A percentile compares a stretch with the other conserved stretches of the same genome.
Evolutionary conservation across 192 early-diverging fungal genomes (phyloP).

Genomic region (Backusella morwellensis): DNA sequence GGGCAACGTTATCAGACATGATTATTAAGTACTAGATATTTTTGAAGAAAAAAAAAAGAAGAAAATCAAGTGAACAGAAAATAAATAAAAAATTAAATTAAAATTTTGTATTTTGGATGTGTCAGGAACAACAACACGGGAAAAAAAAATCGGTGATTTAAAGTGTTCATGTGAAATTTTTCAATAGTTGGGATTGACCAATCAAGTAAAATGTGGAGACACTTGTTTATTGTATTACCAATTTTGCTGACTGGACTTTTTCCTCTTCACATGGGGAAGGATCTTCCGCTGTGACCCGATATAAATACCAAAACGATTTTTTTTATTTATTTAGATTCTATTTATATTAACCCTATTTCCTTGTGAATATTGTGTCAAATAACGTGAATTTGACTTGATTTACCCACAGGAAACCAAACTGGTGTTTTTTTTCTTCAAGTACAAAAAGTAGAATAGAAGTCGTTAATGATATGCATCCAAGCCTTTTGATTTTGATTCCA

Average conservation of each 20-base stretch:
- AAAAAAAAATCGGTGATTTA: background rate
- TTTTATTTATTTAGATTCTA: background rate
- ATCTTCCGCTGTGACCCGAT: conserved; percentile 11
- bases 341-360: background rate
- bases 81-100: conserved; percentile 11
- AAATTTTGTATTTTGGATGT: conserved; percentile 7
- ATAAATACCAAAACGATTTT: background rate
- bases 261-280: conserved; percentile 4
- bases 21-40: conserved; percentile 9
- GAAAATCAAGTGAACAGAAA: conserved; percentile 22
- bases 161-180: conserved; percentile 14
- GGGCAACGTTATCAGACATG: conserved; percentile 83
- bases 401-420: background rate
- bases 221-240: background rate
- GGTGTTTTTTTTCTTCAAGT: background rate
- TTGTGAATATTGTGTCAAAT: conserved; percentile 3
- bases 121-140: conserved; percentile 12
- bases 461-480: background rate
- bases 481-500: background rate
- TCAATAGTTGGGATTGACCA: background rate
- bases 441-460: background rate
- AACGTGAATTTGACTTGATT: background rate
- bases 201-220: conserved; percentile 11
- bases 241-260: background rate
- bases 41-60: conserved; percentile 12